Conservation (phyloP, 768 basidiomycete genomes). For the Sistotremastrum niveocremeum region DNA sequence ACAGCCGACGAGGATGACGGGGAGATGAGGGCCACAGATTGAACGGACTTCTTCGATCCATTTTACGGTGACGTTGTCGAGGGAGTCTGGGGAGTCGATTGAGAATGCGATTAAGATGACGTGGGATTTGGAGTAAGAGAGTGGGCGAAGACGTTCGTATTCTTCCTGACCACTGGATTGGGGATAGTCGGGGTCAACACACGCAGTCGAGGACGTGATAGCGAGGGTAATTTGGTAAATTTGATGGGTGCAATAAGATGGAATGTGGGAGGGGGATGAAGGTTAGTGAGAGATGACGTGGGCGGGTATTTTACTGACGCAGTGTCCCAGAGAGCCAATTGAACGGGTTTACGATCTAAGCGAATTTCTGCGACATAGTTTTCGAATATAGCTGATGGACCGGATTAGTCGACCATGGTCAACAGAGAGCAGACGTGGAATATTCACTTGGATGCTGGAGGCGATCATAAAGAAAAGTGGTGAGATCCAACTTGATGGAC, state of each 20-base stretch:
- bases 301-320: conserved; percentile 50
- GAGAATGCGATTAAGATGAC: conserved; percentile 97
- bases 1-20: conserved; percentile 92
- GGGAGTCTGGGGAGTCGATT: conserved; percentile 90
- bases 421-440: conserved; percentile 5
- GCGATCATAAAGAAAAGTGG: conserved; percentile 3
- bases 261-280: not conserved
- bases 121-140: conserved; percentile 97
- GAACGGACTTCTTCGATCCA: conserved; percentile 98
- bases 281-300: not conserved
- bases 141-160: conserved; percentile 92
- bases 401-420: conserved; percentile 3
- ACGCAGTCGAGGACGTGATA: not conserved
- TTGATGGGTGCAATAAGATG: not conserved
- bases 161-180: conserved; percentile 83
- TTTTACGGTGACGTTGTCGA: conserved; percentile 94
- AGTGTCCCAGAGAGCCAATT: conserved; percentile 97
- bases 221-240: not conserved
- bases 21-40: conserved; percentile 88
- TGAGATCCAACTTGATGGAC: conserved; percentile 1
- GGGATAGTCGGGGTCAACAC: not conserved
- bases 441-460: conserved; percentile 34
- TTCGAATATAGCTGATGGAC: conserved; percentile 74
- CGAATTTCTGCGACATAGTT: conserved; percentile 99
- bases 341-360: conserved; percentile 94